Percentiles rank a stretch among this genome's conserved stretches.
phyloP scores from a whole-genome alignment of 1,139 yeast species.

The Kluyveromyces sp. region DNA sequence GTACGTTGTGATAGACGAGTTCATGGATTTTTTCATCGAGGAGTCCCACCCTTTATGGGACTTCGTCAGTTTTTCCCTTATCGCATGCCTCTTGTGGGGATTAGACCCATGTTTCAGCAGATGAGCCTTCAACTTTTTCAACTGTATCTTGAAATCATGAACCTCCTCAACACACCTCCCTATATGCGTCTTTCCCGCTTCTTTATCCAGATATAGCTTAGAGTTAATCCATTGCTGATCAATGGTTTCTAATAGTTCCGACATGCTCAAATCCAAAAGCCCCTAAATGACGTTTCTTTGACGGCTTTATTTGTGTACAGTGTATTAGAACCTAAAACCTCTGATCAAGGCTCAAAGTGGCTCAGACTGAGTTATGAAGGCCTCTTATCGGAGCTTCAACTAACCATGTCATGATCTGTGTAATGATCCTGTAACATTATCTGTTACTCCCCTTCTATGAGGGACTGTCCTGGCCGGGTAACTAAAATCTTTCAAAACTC shows the following conservation, averaged over 20 bases:
- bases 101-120: conserved; percentile 27
- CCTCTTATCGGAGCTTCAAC: background rate
- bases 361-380: background rate
- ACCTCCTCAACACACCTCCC: conserved; percentile 25
- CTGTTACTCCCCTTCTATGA: background rate
- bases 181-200: conserved; percentile 14
- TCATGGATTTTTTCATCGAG: conserved; percentile 25
- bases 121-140: conserved; percentile 30
- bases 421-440: background rate
- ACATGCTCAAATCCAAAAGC: no score
- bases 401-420: background rate
- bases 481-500: background rate
- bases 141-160: conserved; percentile 26
- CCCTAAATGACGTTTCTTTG: no score
- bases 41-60: conserved; percentile 30
- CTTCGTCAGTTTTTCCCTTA: conserved; percentile 25
- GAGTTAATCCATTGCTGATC: conserved; percentile 15
- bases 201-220: conserved; percentile 16
- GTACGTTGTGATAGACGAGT: conserved; percentile 26
- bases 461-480: conserved; percentile 1
- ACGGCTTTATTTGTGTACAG: conserved; percentile 4
- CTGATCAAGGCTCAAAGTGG: background rate
- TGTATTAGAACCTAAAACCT: no score
- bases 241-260: conserved; percentile 16
- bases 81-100: conserved; percentile 19